These are phyloP conservation scores for Reutealis trisperma DNA, from an alignment of 345 rosid species.

Conservation along the genomic window DNA sequence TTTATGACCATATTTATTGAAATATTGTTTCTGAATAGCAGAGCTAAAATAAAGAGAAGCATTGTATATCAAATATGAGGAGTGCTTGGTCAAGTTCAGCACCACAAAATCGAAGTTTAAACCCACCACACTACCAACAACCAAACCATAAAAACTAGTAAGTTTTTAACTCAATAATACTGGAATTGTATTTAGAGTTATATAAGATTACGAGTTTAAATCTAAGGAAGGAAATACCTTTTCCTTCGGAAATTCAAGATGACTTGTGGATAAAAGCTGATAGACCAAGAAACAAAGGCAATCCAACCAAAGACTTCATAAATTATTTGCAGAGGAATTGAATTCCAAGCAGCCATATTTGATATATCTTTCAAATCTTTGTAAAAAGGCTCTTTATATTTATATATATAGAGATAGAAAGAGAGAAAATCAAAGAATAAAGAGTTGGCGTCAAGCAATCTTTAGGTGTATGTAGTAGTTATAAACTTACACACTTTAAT, in stretches of 20 bases:
- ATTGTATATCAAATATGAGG: slow-evolving; percentile 86
- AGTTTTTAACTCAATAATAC: no score
- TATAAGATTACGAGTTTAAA: not conserved
- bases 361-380: not conserved
- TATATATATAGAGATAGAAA: not conserved
- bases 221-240: slow-evolving; percentile 31
- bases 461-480: no score
- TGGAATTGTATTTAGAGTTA: no score
- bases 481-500: no score
- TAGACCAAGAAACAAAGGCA: slow-evolving; percentile 73
- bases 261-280: slow-evolving; percentile 82
- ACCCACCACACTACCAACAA: slow-evolving; percentile 66
- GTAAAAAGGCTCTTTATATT: not conserved
- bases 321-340: slow-evolving; percentile 55
- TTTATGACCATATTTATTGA: slow-evolving; percentile 59
- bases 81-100: slow-evolving; percentile 87
- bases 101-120: slow-evolving; percentile 84
- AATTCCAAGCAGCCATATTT: slow-evolving; percentile 56
- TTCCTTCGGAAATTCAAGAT: slow-evolving; percentile 79
- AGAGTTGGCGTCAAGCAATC: slow-evolving; percentile 1
- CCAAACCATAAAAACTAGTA: not conserved
- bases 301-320: slow-evolving; percentile 74
- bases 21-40: slow-evolving; percentile 74
- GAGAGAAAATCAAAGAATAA: not conserved
- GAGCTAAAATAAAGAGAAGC: slow-evolving; percentile 80